Evolutionary conservation across 371 early-diverging fungal species (phyloP).

Genomic region (Rhizopus microsporus): DNA sequence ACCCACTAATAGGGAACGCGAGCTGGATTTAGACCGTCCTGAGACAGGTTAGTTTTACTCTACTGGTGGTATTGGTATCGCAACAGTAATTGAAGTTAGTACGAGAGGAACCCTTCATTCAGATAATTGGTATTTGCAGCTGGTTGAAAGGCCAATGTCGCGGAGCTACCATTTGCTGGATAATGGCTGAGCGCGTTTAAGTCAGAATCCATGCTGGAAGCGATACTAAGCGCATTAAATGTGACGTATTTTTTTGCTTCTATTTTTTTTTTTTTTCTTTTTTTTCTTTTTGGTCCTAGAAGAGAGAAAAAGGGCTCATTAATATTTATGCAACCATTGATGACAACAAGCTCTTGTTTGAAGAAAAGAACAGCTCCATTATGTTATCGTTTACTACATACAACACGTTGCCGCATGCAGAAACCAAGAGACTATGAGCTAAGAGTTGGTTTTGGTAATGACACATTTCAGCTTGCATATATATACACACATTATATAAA

Average conservation of each 20-base stretch:
- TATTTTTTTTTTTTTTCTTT: no score
- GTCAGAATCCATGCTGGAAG: constrained; percentile 26
- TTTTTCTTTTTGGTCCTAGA: no score
- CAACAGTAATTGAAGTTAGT: constrained; percentile 61
- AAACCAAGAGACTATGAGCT: constrained; percentile 44
- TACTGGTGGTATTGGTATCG: constrained; percentile 54
- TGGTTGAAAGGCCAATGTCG: constrained; percentile 51
- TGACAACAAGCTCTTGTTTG: no score
- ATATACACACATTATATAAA: background rate
- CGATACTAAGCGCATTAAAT: constrained; percentile 1
- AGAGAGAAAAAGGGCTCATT: no score
- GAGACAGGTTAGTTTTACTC: constrained; percentile 77
- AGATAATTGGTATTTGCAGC: constrained; percentile 59
- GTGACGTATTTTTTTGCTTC: no score
- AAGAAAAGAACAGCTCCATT: no score
- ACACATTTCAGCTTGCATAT: background rate
- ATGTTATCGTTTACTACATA: background rate
- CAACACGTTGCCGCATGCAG: background rate
- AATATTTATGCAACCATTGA: no score
- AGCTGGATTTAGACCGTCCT: constrained; percentile 75
- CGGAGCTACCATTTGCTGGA: constrained; percentile 28
- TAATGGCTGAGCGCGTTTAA: constrained; percentile 26
- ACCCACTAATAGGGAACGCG: constrained; percentile 69
- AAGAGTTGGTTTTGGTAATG: constrained; percentile 36
- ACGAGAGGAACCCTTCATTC: constrained; percentile 65